These are phyloP conservation scores for Gamarada debralockiae DNA, from an alignment of 495 filamentous ascomycete genomes.

Conservation along the genomic window DNA sequence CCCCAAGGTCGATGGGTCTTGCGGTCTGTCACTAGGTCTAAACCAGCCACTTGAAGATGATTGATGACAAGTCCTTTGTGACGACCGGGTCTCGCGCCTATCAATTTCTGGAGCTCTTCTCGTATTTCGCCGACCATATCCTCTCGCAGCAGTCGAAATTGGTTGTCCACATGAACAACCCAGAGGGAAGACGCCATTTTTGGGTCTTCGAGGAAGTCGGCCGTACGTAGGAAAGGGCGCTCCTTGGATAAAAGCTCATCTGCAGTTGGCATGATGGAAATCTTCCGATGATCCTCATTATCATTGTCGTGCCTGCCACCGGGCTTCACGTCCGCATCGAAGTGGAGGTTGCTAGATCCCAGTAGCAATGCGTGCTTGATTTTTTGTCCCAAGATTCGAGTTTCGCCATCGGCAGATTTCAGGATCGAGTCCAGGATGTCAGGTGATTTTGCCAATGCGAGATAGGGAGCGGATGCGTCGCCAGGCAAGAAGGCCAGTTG, in stretches of 20 bases:
- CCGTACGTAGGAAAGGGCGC: constrained; percentile 54
- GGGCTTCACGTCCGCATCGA: constrained; percentile 29
- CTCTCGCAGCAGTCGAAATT: constrained; percentile 73
- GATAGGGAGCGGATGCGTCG: not conserved
- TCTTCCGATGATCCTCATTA: constrained; percentile 53
- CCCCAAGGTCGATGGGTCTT: constrained; percentile 40
- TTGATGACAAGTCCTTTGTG: constrained; percentile 27
- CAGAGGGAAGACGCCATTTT: not conserved
- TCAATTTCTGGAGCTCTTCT: constrained; percentile 46
- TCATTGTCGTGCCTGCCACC: constrained; percentile 84
- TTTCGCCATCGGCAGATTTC: constrained; percentile 6
- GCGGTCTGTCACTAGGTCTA: constrained; percentile 24
- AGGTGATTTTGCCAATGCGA: constrained; percentile 6
- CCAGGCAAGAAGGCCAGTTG: constrained; percentile 49
- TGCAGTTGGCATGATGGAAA: constrained; percentile 62
- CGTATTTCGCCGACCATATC: constrained; percentile 68
- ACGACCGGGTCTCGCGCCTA: constrained; percentile 35
- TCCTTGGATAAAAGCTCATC: constrained; percentile 61
- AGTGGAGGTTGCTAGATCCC: not conserved
- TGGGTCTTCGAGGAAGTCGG: constrained; percentile 36
- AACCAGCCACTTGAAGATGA: constrained; percentile 26
- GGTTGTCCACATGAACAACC: constrained; percentile 63
- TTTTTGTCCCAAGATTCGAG: constrained; percentile 16
- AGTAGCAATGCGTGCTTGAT: constrained; percentile 16
- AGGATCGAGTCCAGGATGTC: constrained; percentile 4